Evolutionary conservation across 2,329 filamentous ascomycete species (phyloP).

Genomic region (Talaromyces piceae): DNA sequence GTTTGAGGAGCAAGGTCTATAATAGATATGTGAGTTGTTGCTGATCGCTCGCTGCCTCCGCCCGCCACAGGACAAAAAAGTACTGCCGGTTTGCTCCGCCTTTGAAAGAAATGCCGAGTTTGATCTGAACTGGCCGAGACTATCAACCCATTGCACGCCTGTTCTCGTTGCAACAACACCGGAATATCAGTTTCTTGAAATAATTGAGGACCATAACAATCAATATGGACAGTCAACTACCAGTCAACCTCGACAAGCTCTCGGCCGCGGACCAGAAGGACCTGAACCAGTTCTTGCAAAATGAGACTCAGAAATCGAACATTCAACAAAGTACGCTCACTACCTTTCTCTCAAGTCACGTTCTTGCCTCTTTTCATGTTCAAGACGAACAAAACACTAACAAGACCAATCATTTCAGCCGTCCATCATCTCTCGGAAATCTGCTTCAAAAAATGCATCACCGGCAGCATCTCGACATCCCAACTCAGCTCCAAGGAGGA

Average conservation of each 20-base stretch:
- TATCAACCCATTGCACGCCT: too few relatives aligned
- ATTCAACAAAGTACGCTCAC: constrained; percentile 43
- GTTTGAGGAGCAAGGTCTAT: background rate
- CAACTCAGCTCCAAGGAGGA: constrained; percentile 73
- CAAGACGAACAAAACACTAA: background rate
- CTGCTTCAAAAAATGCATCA: constrained; percentile 94
- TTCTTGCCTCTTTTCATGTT: background rate
- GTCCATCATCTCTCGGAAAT: constrained; percentile 63
- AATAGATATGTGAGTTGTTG: background rate
- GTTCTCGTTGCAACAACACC: too few relatives aligned
- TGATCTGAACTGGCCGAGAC: background rate
- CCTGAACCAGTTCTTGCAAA: constrained; percentile 75
- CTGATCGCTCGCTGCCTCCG: background rate
- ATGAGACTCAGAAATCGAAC: constrained; percentile 72
- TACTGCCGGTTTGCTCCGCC: constrained; percentile 23
- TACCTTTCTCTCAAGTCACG: background rate
- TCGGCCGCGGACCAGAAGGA: constrained; percentile 77
- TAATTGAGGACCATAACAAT: background rate
- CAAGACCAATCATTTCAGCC: constrained; percentile 32
- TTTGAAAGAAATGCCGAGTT: constrained; percentile 7
- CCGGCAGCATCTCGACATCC: too few relatives aligned
- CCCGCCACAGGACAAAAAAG: constrained; percentile 13
- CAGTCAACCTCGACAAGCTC: constrained; percentile 64
- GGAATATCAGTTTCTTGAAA: too few relatives aligned
- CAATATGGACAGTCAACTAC: constrained; percentile 31